Percentiles rank a stretch among this genome's conserved stretches.
Conservation (phyloP, 139 green algal species). For the Cymbomonas tetramitiformis region DNA sequence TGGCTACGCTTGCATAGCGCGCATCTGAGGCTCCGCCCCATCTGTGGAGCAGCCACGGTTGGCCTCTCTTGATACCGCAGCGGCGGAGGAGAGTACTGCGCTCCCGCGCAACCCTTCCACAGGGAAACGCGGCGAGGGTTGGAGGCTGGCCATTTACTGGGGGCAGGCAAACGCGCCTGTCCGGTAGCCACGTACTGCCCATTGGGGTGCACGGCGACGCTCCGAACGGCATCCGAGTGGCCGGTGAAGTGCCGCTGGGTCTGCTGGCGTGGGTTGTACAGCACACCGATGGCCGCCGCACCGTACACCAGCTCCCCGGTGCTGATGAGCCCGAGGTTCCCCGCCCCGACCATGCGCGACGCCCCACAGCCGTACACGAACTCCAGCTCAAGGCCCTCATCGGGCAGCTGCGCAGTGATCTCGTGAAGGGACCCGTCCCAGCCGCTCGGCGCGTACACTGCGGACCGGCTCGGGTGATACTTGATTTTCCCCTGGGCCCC, state of each 20-base stretch:
- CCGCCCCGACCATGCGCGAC: neutral
- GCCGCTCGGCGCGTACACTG: no score
- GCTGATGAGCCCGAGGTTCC: neutral
- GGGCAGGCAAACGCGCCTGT: no score
- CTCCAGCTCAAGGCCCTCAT: conserved; percentile 13
- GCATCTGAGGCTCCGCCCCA: no score
- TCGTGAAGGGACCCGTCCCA: no score
- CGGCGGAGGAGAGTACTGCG: no score
- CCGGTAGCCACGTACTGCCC: conserved; percentile 16
- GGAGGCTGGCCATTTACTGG: no score
- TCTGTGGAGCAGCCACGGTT: no score
- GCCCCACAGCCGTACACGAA: conserved; percentile 16
- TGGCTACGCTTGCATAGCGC: no score
- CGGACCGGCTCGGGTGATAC: conserved; percentile 47
- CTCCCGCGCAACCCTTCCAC: no score
- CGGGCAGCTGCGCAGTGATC: no score
- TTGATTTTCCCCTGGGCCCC: conserved; percentile 51
- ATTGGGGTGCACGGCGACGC: conserved; percentile 17
- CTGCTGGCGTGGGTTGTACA: conserved; percentile 6
- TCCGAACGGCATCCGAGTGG: conserved; percentile 19
- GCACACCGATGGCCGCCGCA: conserved; percentile 1
- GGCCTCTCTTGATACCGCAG: no score
- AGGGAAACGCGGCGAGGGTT: no score
- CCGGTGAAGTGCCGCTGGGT: conserved; percentile 20
- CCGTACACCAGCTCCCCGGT: conserved; percentile 2